Evolutionary conservation across 768 basidiomycete genomes (phyloP).

Genomic region (Auricularia heimuer): DNA sequence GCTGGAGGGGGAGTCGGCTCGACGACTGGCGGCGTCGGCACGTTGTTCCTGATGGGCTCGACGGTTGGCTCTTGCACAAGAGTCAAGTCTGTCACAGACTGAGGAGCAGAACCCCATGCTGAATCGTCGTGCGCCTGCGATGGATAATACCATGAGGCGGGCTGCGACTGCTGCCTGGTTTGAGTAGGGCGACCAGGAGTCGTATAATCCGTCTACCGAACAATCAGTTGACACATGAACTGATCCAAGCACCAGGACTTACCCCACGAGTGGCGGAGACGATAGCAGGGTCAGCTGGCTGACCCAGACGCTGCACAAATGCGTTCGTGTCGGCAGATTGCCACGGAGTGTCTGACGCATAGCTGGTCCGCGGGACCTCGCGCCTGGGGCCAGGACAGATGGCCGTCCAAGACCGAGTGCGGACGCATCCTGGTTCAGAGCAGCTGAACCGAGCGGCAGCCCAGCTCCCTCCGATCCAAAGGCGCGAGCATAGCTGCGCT

Average conservation of each 20-base stretch:
- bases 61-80: not conserved
- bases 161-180: constrained; percentile 15
- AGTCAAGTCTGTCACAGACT: not conserved
- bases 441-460: not conserved
- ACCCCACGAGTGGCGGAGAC: not conserved
- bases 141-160: constrained; percentile 47
- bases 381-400: not conserved
- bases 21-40: constrained; percentile 1
- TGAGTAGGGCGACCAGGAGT: not conserved
- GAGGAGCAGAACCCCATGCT: constrained; percentile 28
- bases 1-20: constrained; percentile 1
- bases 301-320: not conserved
- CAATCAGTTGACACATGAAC: too few species aligned
- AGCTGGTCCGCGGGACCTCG: not conserved
- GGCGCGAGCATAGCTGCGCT: not conserved
- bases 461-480: not conserved
- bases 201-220: not conserved
- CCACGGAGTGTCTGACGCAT: not conserved
- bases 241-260: not conserved
- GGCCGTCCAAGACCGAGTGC: not conserved
- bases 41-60: not conserved
- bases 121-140: constrained; percentile 38
- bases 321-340: not conserved
- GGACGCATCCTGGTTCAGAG: not conserved
- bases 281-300: not conserved